Evolutionary conservation across 1,139 yeast genomes (phyloP).

Genomic region (Geotrichum bryndzae): DNA sequence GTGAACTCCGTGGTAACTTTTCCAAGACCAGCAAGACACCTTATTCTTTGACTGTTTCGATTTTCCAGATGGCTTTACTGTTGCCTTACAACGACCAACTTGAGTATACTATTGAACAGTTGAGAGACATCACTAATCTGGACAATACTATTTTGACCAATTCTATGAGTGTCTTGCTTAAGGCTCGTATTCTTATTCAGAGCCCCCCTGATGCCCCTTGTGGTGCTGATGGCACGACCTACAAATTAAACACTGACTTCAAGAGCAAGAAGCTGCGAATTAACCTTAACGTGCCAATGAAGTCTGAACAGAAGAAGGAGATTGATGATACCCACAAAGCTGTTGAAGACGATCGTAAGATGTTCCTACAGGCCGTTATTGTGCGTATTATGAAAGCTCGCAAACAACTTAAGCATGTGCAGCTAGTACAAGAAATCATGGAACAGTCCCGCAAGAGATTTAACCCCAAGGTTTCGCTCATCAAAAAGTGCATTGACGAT

Average conservation of each 20-base stretch:
- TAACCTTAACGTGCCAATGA: conserved; percentile 78
- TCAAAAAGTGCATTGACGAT: conserved; percentile 79
- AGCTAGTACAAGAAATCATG: conserved; percentile 80
- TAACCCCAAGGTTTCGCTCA: conserved; percentile 77
- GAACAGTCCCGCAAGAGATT: conserved; percentile 82
- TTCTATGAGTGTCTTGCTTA: conserved; percentile 71
- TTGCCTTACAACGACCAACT: conserved; percentile 68
- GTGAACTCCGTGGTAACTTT: conserved; percentile 85
- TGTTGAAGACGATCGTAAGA: conserved; percentile 79
- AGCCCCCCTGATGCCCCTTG: conserved; percentile 35
- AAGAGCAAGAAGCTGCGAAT: conserved; percentile 79
- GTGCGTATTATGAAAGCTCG: conserved; percentile 96
- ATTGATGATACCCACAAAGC: conserved; percentile 78
- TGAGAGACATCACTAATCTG: conserved; percentile 63
- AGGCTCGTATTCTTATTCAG: conserved; percentile 68
- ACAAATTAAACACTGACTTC: conserved; percentile 73
- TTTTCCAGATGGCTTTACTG: conserved; percentile 80
- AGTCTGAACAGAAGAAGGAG: conserved; percentile 70
- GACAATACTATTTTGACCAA: conserved; percentile 62
- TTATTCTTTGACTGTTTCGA: conserved; percentile 79
- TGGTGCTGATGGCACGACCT: conserved; percentile 47
- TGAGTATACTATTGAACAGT: conserved; percentile 53
- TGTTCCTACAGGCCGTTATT: conserved; percentile 84
- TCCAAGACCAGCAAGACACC: conserved; percentile 61
- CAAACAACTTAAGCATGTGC: conserved; percentile 69